These are phyloP conservation scores for Phytopythium cucurbitacearum DNA, from an alignment of 352 stramenopile species.

Conservation along the genomic window DNA sequence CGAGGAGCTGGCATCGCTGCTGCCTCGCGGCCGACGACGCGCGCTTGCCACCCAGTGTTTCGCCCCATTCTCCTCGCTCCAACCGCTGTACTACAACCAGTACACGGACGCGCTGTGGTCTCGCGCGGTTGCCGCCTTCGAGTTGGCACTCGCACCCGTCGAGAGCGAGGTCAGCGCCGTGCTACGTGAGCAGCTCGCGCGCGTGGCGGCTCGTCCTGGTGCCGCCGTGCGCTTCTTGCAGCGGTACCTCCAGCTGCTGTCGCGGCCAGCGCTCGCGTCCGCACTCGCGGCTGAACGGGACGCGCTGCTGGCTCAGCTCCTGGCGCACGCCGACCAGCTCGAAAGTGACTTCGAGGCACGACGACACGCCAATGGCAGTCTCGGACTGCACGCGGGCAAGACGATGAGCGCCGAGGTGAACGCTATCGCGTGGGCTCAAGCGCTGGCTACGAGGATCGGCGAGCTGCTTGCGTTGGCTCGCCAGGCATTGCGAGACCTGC, in stretches of 20 bases:
- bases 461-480: conserved; percentile 45
- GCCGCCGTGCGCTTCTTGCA: conserved; percentile 78
- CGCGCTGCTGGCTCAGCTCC: conserved; percentile 79
- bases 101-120: conserved; percentile 89
- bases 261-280: conserved; percentile 68
- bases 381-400: conserved; percentile 61
- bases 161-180: conserved; percentile 81
- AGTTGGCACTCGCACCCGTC: conserved; percentile 72
- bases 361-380: conserved; percentile 11
- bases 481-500: conserved; percentile 63
- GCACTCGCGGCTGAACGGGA: conserved; percentile 83
- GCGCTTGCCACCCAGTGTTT: conserved; percentile 59
- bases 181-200: conserved; percentile 69
- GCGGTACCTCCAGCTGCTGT: conserved; percentile 82
- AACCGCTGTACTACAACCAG: conserved; percentile 86
- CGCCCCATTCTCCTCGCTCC: conserved; percentile 52
- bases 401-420: conserved; percentile 83
- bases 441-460: conserved; percentile 52
- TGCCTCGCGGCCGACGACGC: conserved; percentile 36
- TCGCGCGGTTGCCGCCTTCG: conserved; percentile 66
- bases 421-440: conserved; percentile 81
- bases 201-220: conserved; percentile 53
- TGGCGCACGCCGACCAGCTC: conserved; percentile 84
- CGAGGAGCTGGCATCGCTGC: conserved; percentile 79
- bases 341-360: conserved; percentile 83